A percentile compares a stretch with the other conserved stretches of the same genome.
phyloP scores from a whole-genome alignment of 1,284 basidiomycete species.

The Cystobasidiaceae sp. region DNA sequence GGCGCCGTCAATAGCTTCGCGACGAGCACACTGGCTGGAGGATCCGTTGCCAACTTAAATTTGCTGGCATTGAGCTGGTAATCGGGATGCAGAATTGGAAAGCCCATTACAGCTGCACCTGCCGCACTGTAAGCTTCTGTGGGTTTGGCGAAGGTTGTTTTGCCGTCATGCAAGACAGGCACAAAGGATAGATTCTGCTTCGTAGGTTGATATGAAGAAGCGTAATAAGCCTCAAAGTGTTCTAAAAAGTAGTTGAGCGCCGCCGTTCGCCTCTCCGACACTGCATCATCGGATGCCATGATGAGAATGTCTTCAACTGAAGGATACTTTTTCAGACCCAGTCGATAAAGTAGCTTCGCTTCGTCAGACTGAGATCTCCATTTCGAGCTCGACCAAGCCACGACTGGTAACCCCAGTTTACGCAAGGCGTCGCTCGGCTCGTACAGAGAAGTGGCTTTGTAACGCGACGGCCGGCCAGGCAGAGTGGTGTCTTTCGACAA shows the following conservation, averaged over 20 bases:
- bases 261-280: constrained; percentile 52
- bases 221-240: constrained; percentile 48
- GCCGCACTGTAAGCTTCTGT: constrained; percentile 69
- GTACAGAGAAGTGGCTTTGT: constrained; percentile 52
- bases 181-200: constrained; percentile 61
- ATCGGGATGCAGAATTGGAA: constrained; percentile 59
- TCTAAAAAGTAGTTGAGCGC: constrained; percentile 76
- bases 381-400: constrained; percentile 77
- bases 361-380: constrained; percentile 78
- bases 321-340: constrained; percentile 72
- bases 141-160: constrained; percentile 59
- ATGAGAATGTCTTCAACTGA: constrained; percentile 62
- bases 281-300: constrained; percentile 56
- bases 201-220: background rate
- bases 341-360: constrained; percentile 74
- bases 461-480: constrained; percentile 35
- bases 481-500: background rate
- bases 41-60: constrained; percentile 69
- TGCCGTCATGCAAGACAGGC: constrained; percentile 59
- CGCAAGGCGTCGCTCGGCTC: constrained; percentile 74
- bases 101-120: constrained; percentile 70
- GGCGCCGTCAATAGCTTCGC: constrained; percentile 60
- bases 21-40: constrained; percentile 63
- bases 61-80: constrained; percentile 61
- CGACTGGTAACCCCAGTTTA: constrained; percentile 67